Base-by-base conservation (phyloP, 2,329 filamentous ascomycete species). In the Colletotrichum trifolii region DNA sequence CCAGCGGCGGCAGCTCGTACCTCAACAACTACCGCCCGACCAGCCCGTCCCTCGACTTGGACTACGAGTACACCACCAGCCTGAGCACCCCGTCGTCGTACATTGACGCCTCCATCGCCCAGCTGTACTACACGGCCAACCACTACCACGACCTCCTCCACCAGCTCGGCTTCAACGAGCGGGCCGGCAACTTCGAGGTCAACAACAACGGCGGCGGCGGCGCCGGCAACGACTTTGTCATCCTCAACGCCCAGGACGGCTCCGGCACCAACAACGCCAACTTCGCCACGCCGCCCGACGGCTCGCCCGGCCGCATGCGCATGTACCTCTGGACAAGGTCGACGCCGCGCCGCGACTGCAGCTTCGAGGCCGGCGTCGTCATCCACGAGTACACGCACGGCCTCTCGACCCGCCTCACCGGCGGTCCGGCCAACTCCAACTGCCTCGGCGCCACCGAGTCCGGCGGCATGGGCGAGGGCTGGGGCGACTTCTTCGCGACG, bases 361-460 rank as follows among this genome's bases (percentile, higher is more conserved):
- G 80, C n/a, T 88, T 89, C 67, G 86, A 89, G 52, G 82, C 84
- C 6, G 83, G 85, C 61, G 84, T 89, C 15, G 79, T 89, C 25
- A 83, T 89, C 66, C 87, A 89, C 76, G 85, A 87, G 71, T 87
- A 83, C 71, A 85, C 81, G 1, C 84, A 87, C 74, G 82, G 82
- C 34, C 63, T 89, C 8, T 87, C 85, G 12, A 87, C 78, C 74
- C 85, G 86, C 45, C 78, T 89, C 35, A 88, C 86, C 0, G 86
- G 86, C 54, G 86, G 86, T 1, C 85, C 86, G 0, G 75, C 78
- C 49, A 89, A 87, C 78, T 75, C 70, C 35, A 77, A 73, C 53
- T 87, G 85, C 68, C 76, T 87, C 13, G 71, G 59, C 11, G 73
- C 78, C 10, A 69, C 78, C n/a, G 84, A 87, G 65, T 75, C 81